Evolutionary conservation across 371 early-diverging fungal species (phyloP).

Genomic region (Actinomucor elegans): DNA sequence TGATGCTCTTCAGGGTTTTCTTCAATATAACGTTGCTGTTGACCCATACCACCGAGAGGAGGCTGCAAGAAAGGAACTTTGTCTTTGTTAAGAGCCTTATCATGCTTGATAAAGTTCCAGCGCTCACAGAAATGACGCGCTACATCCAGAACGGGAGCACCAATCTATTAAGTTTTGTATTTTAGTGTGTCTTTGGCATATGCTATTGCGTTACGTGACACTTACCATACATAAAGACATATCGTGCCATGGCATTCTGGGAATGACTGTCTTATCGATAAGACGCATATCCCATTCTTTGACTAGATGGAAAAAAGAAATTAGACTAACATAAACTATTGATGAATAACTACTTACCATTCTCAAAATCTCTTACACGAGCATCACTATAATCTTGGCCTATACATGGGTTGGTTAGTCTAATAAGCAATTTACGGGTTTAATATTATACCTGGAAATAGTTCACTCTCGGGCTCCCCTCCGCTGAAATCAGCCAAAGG

Average conservation of each 20-base stretch:
- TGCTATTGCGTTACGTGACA: slow-evolving; percentile 17
- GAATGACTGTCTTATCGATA: slow-evolving; percentile 63
- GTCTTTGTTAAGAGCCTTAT: slow-evolving; percentile 39
- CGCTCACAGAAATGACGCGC: slow-evolving; percentile 90
- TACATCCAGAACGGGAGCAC: slow-evolving; percentile 81
- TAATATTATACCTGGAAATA: slow-evolving; percentile 37
- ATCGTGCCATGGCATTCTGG: slow-evolving; percentile 98
- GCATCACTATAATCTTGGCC: slow-evolving; percentile 94
- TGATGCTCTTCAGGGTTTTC: slow-evolving; percentile 17
- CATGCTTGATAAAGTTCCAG: slow-evolving; percentile 87
- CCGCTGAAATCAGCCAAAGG: slow-evolving; percentile 67
- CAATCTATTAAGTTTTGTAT: slow-evolving; percentile 40
- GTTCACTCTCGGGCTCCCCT: slow-evolving; percentile 27
- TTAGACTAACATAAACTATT: background rate
- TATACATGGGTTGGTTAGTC: slow-evolving; percentile 1
- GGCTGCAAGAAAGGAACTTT: slow-evolving; percentile 44
- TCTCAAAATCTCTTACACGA: slow-evolving; percentile 84
- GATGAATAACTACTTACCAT: slow-evolving; percentile 48
- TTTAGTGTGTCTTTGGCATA: background rate
- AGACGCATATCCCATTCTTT: slow-evolving; percentile 59
- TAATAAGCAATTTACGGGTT: slow-evolving; percentile 10
- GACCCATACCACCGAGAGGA: slow-evolving; percentile 45
- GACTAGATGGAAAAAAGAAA: slow-evolving; percentile 33
- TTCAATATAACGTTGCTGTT: slow-evolving; percentile 26
- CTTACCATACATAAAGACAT: slow-evolving; percentile 71